phyloP scores from a whole-genome alignment of 768 basidiomycete species.

The Lactifluus rugatus region DNA sequence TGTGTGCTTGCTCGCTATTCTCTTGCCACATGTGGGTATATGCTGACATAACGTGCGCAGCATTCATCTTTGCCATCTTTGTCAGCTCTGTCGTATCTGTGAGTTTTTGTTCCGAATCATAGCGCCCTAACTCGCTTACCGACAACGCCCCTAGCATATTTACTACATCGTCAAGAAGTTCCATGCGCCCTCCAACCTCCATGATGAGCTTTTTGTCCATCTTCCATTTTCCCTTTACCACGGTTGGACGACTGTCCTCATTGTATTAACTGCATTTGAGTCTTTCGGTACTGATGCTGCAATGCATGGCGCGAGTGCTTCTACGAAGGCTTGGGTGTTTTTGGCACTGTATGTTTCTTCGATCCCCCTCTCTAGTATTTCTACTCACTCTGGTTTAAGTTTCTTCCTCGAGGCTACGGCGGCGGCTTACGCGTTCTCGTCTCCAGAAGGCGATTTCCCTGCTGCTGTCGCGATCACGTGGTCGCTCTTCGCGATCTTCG shows the following conservation, averaged over 20 bases:
- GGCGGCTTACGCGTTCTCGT: conserved; percentile 90
- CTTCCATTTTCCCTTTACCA: conserved; percentile 95
- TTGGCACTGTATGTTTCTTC: conserved; percentile 57
- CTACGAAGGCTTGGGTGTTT: conserved; percentile 95
- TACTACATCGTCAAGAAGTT: conserved; percentile 93
- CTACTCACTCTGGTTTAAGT: conserved; percentile 27
- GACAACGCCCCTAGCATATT: conserved; percentile 51
- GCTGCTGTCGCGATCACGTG: conserved; percentile 87
- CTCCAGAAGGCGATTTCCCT: conserved; percentile 83
- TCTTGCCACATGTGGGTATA: not conserved
- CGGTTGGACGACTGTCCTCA: conserved; percentile 82
- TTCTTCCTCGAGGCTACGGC: conserved; percentile 91
- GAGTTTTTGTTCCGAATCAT: conserved; percentile 9
- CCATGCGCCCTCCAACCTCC: conserved; percentile 49
- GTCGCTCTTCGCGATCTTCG: conserved; percentile 92
- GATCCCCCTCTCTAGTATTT: not conserved
- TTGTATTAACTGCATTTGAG: conserved; percentile 74
- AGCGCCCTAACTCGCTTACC: conserved; percentile 29
- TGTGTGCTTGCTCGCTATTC: conserved; percentile 23
- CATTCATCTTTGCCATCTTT: conserved; percentile 82
- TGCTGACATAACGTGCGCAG: conserved; percentile 28
- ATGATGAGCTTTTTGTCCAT: conserved; percentile 86
- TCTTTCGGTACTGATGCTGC: conserved; percentile 79
- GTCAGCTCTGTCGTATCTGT: conserved; percentile 65
- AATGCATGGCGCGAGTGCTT: conserved; percentile 58